A percentile compares a stretch with the other conserved stretches of the same genome.
Evolutionary conservation across 2,329 filamentous ascomycete species (phyloP).

Genomic region (Paracoccidioides brasiliensis): DNA sequence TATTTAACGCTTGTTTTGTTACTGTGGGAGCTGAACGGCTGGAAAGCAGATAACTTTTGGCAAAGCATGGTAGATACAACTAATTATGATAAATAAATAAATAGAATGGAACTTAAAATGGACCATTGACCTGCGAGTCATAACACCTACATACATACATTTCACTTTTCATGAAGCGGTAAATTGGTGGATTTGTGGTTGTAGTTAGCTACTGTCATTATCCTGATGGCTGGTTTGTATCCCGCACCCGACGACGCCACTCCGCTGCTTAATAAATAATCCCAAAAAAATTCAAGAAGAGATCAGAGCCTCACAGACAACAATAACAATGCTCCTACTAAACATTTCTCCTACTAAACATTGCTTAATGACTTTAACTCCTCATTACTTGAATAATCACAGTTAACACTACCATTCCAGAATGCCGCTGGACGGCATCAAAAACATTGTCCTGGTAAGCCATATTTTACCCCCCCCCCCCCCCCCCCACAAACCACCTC

Average conservation of each 20-base stretch:
- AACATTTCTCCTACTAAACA: not conserved
- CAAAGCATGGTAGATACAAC: not conserved
- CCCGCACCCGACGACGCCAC: not conserved
- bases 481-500: not conserved
- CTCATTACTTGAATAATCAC: not conserved
- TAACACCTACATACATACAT: not conserved
- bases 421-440: constrained; percentile 32
- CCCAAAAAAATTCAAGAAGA: not conserved
- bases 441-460: constrained; percentile 32
- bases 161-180: not conserved
- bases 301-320: not conserved
- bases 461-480: not conserved
- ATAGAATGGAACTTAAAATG: not conserved
- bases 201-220: not conserved
- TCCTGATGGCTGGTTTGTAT: too few species aligned
- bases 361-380: not conserved
- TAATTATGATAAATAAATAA: not conserved
- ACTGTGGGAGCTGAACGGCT: not conserved
- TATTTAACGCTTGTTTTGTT: not conserved
- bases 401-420: constrained; percentile 2
- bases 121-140: not conserved
- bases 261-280: not conserved
- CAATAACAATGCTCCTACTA: not conserved
- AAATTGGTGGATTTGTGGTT: not conserved
- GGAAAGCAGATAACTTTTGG: not conserved